phyloP scores from a whole-genome alignment of 805 yeast species.

The Candida pseudofarinosa region DNA sequence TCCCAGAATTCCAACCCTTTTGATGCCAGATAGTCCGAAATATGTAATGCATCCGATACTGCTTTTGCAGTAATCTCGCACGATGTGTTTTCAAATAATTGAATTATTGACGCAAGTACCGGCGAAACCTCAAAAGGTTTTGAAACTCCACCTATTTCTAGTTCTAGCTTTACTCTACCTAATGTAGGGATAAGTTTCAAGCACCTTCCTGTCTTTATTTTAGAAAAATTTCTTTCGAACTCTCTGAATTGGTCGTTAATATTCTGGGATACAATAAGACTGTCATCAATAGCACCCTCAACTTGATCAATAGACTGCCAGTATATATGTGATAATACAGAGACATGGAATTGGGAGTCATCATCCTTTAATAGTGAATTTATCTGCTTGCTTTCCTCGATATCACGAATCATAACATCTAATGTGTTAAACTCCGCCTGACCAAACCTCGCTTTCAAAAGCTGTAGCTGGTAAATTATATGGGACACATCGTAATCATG shows the following conservation, averaged over 20 bases:
- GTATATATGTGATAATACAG: slow-evolving; percentile 69
- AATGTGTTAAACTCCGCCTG: slow-evolving; percentile 60
- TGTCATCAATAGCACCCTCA: not conserved
- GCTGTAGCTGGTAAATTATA: slow-evolving; percentile 40
- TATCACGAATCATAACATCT: slow-evolving; percentile 82
- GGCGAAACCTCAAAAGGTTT: slow-evolving; percentile 53
- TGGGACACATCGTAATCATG: slow-evolving; percentile 38
- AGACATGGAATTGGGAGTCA: slow-evolving; percentile 40
- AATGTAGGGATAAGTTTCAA: slow-evolving; percentile 53
- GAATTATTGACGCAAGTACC: slow-evolving; percentile 63
- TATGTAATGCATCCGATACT: slow-evolving; percentile 32
- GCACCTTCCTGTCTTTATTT: slow-evolving; percentile 52
- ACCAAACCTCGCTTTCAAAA: slow-evolving; percentile 62
- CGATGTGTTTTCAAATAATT: slow-evolving; percentile 38
- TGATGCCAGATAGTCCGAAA: slow-evolving; percentile 39
- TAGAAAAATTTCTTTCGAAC: slow-evolving; percentile 43
- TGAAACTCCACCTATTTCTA: slow-evolving; percentile 43
- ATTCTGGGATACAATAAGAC: slow-evolving; percentile 13
- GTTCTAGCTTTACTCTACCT: slow-evolving; percentile 59
- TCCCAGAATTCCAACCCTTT: slow-evolving; percentile 59
- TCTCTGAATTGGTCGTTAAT: slow-evolving; percentile 39
- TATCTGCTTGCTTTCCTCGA: slow-evolving; percentile 50
- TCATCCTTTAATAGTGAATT: slow-evolving; percentile 32
- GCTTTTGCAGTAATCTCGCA: slow-evolving; percentile 30
- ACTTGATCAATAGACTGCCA: slow-evolving; percentile 63